Conservation (phyloP, 2,329 filamentous ascomycete genomes). For the Aspergillus terreus region DNA sequence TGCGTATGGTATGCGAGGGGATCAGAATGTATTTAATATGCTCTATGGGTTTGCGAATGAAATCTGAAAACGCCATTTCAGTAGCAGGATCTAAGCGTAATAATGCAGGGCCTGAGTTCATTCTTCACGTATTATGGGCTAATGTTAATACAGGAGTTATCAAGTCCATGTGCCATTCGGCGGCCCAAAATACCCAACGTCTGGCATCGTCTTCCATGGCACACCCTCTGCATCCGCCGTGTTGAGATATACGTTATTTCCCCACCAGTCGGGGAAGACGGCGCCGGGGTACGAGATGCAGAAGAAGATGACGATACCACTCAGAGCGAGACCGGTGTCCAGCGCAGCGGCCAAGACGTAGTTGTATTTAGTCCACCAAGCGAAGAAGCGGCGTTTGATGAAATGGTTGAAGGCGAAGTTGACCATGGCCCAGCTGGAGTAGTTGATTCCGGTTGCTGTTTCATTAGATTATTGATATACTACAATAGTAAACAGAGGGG, state of each 20-base stretch:
- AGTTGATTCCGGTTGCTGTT: conserved; percentile 31
- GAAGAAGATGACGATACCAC: conserved; percentile 35
- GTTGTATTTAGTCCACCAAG: conserved; percentile 45
- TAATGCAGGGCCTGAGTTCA: too few species aligned
- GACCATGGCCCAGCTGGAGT: conserved; percentile 34
- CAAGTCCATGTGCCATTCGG: conserved; percentile 26
- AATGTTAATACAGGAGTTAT: neutral
- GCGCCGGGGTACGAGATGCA: conserved; percentile 30
- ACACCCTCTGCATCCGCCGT: conserved; percentile 29
- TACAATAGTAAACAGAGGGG: too few species aligned
- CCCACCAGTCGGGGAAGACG: conserved; percentile 31
- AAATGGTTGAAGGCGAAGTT: conserved; percentile 74
- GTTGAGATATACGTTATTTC: conserved; percentile 30
- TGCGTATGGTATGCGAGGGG: conserved; percentile 4
- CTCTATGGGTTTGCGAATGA: neutral
- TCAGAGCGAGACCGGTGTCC: conserved; percentile 32
- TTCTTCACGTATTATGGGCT: neutral
- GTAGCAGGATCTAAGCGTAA: neutral
- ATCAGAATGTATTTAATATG: conserved; percentile 18
- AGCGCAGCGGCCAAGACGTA: conserved; percentile 41
- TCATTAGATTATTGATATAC: neutral
- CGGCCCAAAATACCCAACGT: conserved; percentile 29
- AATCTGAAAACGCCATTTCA: neutral
- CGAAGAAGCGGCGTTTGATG: conserved; percentile 50
- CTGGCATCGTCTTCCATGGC: conserved; percentile 24